Evolutionary conservation across 208 protist genomes (phyloP).

Genomic region (Tritrichomonas foetus): DNA sequence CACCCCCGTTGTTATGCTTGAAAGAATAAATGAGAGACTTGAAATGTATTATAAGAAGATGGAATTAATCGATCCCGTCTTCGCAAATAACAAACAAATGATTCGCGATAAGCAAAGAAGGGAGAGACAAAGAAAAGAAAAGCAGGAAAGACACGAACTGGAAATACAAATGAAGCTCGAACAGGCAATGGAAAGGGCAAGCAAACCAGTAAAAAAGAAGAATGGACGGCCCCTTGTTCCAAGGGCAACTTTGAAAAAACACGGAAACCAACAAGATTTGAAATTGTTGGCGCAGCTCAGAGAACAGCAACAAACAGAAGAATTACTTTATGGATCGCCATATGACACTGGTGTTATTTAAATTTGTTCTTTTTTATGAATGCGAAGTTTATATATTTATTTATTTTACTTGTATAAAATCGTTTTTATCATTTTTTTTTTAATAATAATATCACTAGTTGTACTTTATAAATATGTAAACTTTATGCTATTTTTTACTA

Average conservation of each 20-base stretch:
- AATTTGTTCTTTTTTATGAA: neutral
- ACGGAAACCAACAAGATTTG: neutral
- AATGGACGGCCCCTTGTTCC: neutral
- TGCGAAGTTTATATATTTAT: neutral
- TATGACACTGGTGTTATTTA: neutral
- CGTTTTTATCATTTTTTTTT: too few species aligned
- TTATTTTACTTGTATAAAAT: too few species aligned
- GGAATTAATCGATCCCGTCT: neutral
- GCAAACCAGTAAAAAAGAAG: neutral
- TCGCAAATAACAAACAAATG: neutral
- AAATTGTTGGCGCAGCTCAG: neutral
- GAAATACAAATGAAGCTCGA: neutral
- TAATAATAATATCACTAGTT: too few species aligned
- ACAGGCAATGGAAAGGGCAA: neutral
- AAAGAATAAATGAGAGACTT: neutral
- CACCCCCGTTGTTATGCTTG: neutral
- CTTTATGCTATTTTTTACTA: too few species aligned
- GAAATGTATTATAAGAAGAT: neutral
- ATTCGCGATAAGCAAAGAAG: neutral
- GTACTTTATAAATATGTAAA: too few species aligned
- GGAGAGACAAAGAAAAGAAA: neutral
- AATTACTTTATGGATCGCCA: neutral
- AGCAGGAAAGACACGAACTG: neutral
- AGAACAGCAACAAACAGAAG: neutral
- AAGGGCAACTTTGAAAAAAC: neutral